Evolutionary conservation across 148 eudicot species (phyloP), one percentile per base, ranked within the genome.

Genomic region (Rheum nobile): DNA sequence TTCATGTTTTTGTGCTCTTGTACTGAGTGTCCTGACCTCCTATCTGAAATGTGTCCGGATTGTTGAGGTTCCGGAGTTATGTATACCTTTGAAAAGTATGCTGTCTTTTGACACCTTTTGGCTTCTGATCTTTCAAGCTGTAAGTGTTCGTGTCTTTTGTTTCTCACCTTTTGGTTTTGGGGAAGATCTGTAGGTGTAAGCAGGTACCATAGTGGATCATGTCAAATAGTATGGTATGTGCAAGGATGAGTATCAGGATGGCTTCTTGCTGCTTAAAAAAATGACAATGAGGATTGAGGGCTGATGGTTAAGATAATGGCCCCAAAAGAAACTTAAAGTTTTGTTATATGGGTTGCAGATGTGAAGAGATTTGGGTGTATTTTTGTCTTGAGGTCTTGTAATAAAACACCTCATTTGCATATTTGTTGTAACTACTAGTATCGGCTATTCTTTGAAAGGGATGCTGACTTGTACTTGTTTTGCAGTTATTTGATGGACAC

Each of bases 401-500:
- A 32, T 16, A 21, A 31, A 22, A 13, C 17, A 17, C 21, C 16
- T 65, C 41, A 65, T 65, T 14, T 31, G 39, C 22, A 65, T 19
- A 59, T 32, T 4, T 65, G 41, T 32, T 31, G 70, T 32, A 31
- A 34, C 70, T 65, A 65, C 41, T 65, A 31, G 22, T 41, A 14
- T 14, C 34, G 16, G 70, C 39, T 65, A 65, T 17, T 16, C 37
- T 55, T 55, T 65, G 70, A 65, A 65, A 29, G 70, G 21, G 41
- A 63, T 32, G 38, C 70, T 17, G 41, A 65, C 70, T 65, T 17
- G 38, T 61, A 29, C 70, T 19, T 65, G 39, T 41, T 57, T 59
- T 59, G 46, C 82, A 92, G 97, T 63, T 92, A 17, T 92, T 92
- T 82, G 97, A 92, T 81, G 97, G 97, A 29, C 97, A 92, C 71